phyloP scores from a whole-genome alignment of 106 monocot species.

The Allium sativum region DNA sequence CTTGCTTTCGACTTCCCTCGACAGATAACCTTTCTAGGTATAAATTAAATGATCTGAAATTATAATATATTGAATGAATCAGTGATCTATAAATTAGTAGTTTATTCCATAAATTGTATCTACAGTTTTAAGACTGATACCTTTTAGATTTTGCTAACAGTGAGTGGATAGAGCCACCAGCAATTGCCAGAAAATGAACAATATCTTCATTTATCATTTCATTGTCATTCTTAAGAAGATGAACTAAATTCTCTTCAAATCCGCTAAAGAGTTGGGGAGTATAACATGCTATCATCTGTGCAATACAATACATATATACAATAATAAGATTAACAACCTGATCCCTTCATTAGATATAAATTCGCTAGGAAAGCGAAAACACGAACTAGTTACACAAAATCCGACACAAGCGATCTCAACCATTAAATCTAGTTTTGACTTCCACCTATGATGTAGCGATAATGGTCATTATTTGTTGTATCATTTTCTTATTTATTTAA shows the following conservation, averaged over 20 bases:
- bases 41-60: constrained; percentile 74
- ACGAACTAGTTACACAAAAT: background rate
- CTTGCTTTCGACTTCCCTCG: constrained; percentile 90
- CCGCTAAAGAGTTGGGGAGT: constrained; percentile 68
- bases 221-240: constrained; percentile 77
- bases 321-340: no score
- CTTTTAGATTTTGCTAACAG: constrained; percentile 57
- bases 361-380: background rate
- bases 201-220: constrained; percentile 88
- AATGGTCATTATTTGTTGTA: no score
- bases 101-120: background rate
- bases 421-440: no score
- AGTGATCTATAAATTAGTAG: background rate
- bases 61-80: constrained; percentile 4
- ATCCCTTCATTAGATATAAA: background rate
- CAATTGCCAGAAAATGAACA: constrained; percentile 83
- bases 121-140: constrained; percentile 18
- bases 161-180: constrained; percentile 84
- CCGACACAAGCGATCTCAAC: no score
- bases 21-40: constrained; percentile 78
- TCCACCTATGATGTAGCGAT: no score
- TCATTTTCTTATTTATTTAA: no score
- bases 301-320: constrained; percentile 1
- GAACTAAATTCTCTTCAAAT: constrained; percentile 63
- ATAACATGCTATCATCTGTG: constrained; percentile 70